Percentiles rank a stretch among this genome's conserved stretches.
phyloP scores from a whole-genome alignment of 176 grass and related monocot species.

The Rhynchospora breviuscula region DNA sequence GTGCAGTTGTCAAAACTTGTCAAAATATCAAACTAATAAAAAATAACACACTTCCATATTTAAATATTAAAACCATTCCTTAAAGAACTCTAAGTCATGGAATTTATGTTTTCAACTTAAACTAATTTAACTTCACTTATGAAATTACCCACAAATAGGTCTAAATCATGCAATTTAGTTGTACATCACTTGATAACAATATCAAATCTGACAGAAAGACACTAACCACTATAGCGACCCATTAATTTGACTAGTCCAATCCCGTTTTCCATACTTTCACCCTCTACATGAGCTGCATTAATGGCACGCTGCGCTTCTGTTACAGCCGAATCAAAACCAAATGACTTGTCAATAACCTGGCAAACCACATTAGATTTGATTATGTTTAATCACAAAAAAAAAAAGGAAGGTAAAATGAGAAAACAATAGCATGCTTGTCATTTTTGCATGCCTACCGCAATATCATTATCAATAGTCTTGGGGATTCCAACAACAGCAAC shows the following conservation, averaged over 20 bases:
- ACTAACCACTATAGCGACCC: constrained; percentile 97
- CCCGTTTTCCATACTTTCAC: constrained; percentile 85
- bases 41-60: not conserved
- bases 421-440: not conserved
- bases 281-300: constrained; percentile 96
- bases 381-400: not conserved
- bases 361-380: constrained; percentile 18
- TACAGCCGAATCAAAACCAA: constrained; percentile 96
- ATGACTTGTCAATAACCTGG: constrained; percentile 98
- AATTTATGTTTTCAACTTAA: not conserved
- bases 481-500: constrained; percentile 64
- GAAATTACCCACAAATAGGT: not conserved
- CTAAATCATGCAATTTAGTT: not conserved
- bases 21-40: not conserved
- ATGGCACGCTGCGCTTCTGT: constrained; percentile 99
- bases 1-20: constrained; percentile 22
- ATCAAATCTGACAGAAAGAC: not conserved
- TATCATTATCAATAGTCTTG: constrained; percentile 92
- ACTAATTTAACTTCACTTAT: not conserved
- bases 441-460: constrained; percentile 43
- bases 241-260: constrained; percentile 97
- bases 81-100: not conserved
- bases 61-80: not conserved
- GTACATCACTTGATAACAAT: not conserved
- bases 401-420: not conserved